A percentile compares a stretch with the other conserved stretches of the same genome.
These are phyloP conservation scores for Brassica carinata DNA, from an alignment of 345 rosid genomes.

Conservation along the genomic window DNA sequence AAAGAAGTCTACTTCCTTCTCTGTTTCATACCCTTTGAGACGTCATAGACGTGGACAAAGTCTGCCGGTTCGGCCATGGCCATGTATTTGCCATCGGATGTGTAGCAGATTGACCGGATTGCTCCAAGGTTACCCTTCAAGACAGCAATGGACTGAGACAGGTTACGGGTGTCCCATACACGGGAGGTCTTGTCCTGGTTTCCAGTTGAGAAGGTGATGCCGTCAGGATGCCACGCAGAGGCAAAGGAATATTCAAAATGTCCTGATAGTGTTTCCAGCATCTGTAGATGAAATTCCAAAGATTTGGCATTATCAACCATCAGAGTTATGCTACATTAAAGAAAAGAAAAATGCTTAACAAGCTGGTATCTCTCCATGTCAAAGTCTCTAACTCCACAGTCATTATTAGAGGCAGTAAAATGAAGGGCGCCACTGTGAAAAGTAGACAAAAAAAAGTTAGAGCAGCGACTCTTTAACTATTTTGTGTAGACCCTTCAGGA, in stretches of 20 bases:
- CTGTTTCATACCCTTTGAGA: slow-evolving; percentile 53
- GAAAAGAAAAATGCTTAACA: slow-evolving; percentile 56
- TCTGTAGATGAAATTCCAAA: slow-evolving; percentile 44
- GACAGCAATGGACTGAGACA: slow-evolving; percentile 57
- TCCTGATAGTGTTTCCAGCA: slow-evolving; percentile 51
- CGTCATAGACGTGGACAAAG: slow-evolving; percentile 76
- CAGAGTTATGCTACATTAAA: slow-evolving; percentile 49
- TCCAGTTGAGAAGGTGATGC: slow-evolving; percentile 71
- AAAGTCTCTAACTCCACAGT: slow-evolving; percentile 77
- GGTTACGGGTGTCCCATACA: slow-evolving; percentile 74
- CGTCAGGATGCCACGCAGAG: slow-evolving; percentile 81
- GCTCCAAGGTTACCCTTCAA: slow-evolving; percentile 85
- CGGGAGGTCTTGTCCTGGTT: slow-evolving; percentile 85
- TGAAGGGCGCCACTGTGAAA: slow-evolving; percentile 69
- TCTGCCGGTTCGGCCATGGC: slow-evolving; percentile 89
- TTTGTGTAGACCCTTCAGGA: background rate
- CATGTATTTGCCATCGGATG: slow-evolving; percentile 72
- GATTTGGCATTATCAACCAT: background rate
- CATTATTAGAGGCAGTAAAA: slow-evolving; percentile 84
- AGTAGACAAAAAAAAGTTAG: background rate
- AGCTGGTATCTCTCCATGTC: slow-evolving; percentile 83
- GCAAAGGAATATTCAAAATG: slow-evolving; percentile 83
- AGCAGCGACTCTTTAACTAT: too few species aligned
- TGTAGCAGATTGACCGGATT: slow-evolving; percentile 66
- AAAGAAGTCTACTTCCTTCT: slow-evolving; percentile 78